Conservation (phyloP, 345 rosid genomes). For the Brassica cretica region DNA sequence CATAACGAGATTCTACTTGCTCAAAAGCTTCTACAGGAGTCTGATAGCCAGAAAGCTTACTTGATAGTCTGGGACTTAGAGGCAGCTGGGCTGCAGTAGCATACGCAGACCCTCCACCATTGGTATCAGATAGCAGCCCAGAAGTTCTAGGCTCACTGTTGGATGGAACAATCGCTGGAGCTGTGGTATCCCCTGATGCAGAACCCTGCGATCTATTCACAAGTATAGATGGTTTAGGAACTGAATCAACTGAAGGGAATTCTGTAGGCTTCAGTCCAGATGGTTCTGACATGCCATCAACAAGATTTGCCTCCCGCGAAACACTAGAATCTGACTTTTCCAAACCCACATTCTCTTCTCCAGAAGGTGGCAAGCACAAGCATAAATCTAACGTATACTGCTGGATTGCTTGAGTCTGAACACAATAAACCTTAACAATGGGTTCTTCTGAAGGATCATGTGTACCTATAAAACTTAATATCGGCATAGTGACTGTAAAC, state of each 20-base stretch:
- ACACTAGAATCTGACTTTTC: slow-evolving; percentile 56
- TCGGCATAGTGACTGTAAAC: slow-evolving; percentile 88
- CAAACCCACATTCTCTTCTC: slow-evolving; percentile 56
- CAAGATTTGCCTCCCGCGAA: slow-evolving; percentile 40
- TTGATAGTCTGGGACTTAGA: slow-evolving; percentile 57
- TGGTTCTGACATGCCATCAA: slow-evolving; percentile 49
- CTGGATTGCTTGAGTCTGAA: slow-evolving; percentile 91
- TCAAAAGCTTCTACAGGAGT: slow-evolving; percentile 45
- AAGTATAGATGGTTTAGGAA: slow-evolving; percentile 39
- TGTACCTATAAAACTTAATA: slow-evolving; percentile 81
- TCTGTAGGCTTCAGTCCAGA: slow-evolving; percentile 44
- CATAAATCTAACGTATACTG: slow-evolving; percentile 84
- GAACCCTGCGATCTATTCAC: slow-evolving; percentile 42
- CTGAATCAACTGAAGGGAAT: slow-evolving; percentile 42
- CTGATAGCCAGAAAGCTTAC: slow-evolving; percentile 53
- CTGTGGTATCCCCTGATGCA: slow-evolving; percentile 41
- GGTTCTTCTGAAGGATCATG: slow-evolving; percentile 60
- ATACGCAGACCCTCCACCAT: slow-evolving; percentile 49
- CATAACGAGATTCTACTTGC: slow-evolving; percentile 40
- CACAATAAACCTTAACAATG: slow-evolving; percentile 77
- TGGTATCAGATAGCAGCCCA: slow-evolving; percentile 43
- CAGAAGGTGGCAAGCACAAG: slow-evolving; percentile 73
- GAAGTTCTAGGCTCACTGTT: slow-evolving; percentile 44
- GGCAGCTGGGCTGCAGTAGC: slow-evolving; percentile 55
- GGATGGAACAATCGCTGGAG: slow-evolving; percentile 36